These are phyloP conservation scores for Saccharomycopsis sp. DNA, from an alignment of 805 yeast species.

Conservation along the genomic window DNA sequence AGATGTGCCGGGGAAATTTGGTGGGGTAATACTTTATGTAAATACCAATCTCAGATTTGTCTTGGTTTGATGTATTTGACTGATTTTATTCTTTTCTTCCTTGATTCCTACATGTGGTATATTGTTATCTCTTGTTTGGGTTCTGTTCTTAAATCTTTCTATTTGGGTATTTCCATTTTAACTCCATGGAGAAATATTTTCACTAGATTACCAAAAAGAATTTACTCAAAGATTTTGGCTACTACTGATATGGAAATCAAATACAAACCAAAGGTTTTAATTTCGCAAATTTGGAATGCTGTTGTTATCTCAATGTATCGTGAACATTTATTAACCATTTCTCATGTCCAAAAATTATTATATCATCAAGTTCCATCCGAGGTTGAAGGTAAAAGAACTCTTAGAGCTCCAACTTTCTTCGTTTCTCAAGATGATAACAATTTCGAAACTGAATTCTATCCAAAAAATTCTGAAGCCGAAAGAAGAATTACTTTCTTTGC, in stretches of 20 bases:
- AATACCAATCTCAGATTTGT: conserved; percentile 78
- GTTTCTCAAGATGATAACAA: conserved; percentile 92
- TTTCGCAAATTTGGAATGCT: conserved; percentile 99
- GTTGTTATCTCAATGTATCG: conserved; percentile 99
- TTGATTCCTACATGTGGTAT: conserved; percentile 99
- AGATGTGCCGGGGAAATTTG: conserved; percentile 94
- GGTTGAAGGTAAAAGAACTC: conserved; percentile 94
- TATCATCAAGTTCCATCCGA: conserved; percentile 99
- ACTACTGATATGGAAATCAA: conserved; percentile 99
- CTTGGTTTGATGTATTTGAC: conserved; percentile 89
- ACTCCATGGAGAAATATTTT: conserved; percentile 99
- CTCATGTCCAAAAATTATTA: conserved; percentile 93
- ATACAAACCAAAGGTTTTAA: conserved; percentile 96
- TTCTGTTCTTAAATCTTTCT: conserved; percentile 96
- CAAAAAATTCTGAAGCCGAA: conserved; percentile 95
- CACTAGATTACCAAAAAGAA: conserved; percentile 97
- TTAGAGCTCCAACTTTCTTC: conserved; percentile 98
- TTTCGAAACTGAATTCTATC: conserved; percentile 95
- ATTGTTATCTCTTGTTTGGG: conserved; percentile 88
- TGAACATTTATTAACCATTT: conserved; percentile 95
- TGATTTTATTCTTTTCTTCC: conserved; percentile 89
- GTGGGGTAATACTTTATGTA: conserved; percentile 61
- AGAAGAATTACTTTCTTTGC: conserved; percentile 99
- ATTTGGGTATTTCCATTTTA: conserved; percentile 95
- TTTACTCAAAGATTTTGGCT: conserved; percentile 93